Percentiles rank a stretch among this genome's conserved stretches.
These are phyloP conservation scores for Cyclotella cryptica DNA, from an alignment of 108 stramenopile species.

Conservation along the genomic window DNA sequence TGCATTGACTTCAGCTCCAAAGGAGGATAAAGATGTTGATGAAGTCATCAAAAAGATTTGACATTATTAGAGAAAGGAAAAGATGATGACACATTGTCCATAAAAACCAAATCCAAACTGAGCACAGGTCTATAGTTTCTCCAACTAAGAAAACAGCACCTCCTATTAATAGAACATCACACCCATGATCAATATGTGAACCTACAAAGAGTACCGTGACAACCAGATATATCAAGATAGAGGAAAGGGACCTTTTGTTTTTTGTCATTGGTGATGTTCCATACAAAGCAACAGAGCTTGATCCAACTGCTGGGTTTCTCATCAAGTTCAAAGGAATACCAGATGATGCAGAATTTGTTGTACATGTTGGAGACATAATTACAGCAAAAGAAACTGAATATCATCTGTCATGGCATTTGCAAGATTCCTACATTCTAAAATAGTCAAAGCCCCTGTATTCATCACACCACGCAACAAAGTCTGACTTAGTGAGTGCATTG, in stretches of 20 bases:
- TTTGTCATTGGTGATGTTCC: slow-evolving; percentile 21
- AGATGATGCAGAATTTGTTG: slow-evolving; percentile 22
- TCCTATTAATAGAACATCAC: not conserved
- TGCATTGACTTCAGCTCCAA: not conserved
- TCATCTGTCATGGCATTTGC: slow-evolving; percentile 12
- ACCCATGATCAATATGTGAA: not conserved
- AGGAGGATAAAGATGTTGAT: not conserved
- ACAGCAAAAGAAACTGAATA: slow-evolving; percentile 10
- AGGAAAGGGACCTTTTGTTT: not conserved
- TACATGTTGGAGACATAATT: slow-evolving; percentile 25
- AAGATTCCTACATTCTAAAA: slow-evolving; percentile 10
- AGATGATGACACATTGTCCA: not conserved
- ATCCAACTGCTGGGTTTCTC: slow-evolving; percentile 3
- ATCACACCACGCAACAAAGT: slow-evolving; percentile 28
- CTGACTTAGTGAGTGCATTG: slow-evolving; percentile 12
- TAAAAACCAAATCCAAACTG: not conserved
- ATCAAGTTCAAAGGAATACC: slow-evolving; percentile 20
- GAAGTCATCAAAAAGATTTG: not conserved
- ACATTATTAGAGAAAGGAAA: not conserved
- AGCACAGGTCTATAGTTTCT: not conserved
- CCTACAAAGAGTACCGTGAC: not conserved
- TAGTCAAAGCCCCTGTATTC: slow-evolving; percentile 22
- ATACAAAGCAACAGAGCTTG: slow-evolving; percentile 23
- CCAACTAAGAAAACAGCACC: slow-evolving; percentile 4
- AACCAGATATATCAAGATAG: not conserved